Base-by-base conservation (phyloP, 176 grass and related monocot genomes). In the Areca catechu region DNA sequence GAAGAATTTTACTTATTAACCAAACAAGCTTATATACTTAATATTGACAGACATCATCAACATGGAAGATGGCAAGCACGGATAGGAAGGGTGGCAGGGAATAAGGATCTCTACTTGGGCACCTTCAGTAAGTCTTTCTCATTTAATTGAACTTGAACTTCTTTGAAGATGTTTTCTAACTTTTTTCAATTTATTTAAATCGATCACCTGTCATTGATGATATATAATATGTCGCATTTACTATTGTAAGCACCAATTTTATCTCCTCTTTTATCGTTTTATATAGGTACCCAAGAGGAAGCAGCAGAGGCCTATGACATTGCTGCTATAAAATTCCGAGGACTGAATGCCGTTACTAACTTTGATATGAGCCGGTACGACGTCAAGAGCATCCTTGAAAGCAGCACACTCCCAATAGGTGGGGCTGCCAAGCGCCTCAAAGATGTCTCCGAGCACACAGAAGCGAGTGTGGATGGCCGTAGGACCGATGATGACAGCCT, bases 21-120 rank as follows among this genome's bases (percentile, higher is more conserved):
- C 9, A 14, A 43, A 12, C 34, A 43, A 43, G 34, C 34, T 43
- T 43, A 43, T 12, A 43, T 43, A 14, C 6, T 43, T 43, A 23
- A n/a, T n/a, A 5, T 53, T 58, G 54, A 29, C 67, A 90, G 87
- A 28, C 87, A 90, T 73, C 87, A 90, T 20, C 87, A 90, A 63
- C 87, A 90, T 82, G 87, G 87, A 48, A 85, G 87, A 63, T 90
- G 87, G 87, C 87, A 90, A 77, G 87, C 87, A 70, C 75, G 87
- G 51, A 90, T 90, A 34, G 87, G 87, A 12, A 79, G 87, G 78
- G 87, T 90, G 18, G 87, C 87, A 72, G 87, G 87, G 53, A 90
- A 90, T 79, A 90, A 90, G 65, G 87, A 90, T 55, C 87, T 90
- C 48, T 90, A 90, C 60, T 67, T 90, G 68, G 87, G 87, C 56